phyloP scores from a whole-genome alignment of 202 grass and related monocot species.

The Zoysia matrella region DNA sequence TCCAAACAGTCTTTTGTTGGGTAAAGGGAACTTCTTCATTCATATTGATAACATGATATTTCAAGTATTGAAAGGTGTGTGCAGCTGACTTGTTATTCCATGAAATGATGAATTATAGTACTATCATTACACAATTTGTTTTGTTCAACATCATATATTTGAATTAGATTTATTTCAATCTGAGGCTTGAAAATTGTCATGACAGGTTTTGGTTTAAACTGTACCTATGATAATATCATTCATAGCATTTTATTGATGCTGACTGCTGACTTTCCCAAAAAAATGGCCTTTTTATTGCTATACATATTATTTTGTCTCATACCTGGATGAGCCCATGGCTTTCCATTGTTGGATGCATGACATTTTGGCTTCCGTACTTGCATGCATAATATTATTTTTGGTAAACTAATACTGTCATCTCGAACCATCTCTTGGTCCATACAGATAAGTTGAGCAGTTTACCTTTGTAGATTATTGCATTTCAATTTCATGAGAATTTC shows the following conservation, averaged over 20 bases:
- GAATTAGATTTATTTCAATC: slow-evolving; percentile 3
- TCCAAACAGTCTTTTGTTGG: slow-evolving; percentile 81
- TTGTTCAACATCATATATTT: background rate
- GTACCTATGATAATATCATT: slow-evolving; percentile 7
- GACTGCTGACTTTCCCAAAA: background rate
- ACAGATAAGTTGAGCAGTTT: background rate
- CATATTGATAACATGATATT: slow-evolving; percentile 80
- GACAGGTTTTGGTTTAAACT: background rate
- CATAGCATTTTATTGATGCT: background rate
- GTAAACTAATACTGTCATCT: background rate
- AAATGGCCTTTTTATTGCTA: background rate
- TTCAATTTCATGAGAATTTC: background rate
- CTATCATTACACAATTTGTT: slow-evolving; percentile 10
- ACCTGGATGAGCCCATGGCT: background rate
- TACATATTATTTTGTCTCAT: background rate
- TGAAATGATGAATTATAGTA: background rate
- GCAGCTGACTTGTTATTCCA: slow-evolving; percentile 23
- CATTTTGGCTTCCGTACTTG: background rate
- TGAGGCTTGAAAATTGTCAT: background rate
- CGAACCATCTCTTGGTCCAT: background rate
- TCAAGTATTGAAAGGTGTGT: slow-evolving; percentile 89
- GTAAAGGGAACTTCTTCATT: slow-evolving; percentile 84
- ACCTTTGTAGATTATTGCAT: slow-evolving; percentile 31
- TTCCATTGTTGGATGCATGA: slow-evolving; percentile 15
- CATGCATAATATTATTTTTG: slow-evolving; percentile 19